Percentiles rank a stretch among this genome's conserved stretches.
These are phyloP conservation scores for Trichoderma sp. DNA, from an alignment of 2,329 filamentous ascomycete species.

Conservation along the genomic window DNA sequence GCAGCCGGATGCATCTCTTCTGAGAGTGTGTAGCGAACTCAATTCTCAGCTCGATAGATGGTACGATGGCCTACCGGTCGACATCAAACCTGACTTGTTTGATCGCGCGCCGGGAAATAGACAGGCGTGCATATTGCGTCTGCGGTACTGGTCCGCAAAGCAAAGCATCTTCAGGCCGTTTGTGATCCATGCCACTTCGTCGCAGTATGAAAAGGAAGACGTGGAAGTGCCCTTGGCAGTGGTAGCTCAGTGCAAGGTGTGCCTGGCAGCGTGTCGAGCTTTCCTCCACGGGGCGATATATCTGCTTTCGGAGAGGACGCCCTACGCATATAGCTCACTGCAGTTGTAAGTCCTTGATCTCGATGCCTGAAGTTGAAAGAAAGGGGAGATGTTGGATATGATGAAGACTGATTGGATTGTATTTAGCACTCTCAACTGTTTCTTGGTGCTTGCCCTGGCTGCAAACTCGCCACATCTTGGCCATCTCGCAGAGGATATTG, in stretches of 20 bases:
- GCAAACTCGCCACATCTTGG: slow-evolving; percentile 24
- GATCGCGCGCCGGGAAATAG: slow-evolving; percentile 14
- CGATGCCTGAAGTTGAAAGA: not conserved
- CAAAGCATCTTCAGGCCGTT: slow-evolving; percentile 27
- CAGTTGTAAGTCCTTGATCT: slow-evolving; percentile 19
- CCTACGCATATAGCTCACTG: slow-evolving; percentile 23
- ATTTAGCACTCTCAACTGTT: slow-evolving; percentile 8
- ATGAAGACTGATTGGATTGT: not conserved
- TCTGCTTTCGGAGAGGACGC: slow-evolving; percentile 22
- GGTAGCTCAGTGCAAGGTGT: slow-evolving; percentile 12
- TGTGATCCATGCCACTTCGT: slow-evolving; percentile 25
- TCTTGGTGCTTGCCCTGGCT: slow-evolving; percentile 24
- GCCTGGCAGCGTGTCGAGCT: slow-evolving; percentile 21
- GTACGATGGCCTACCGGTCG: slow-evolving; percentile 29
- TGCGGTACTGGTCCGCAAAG: slow-evolving; percentile 28
- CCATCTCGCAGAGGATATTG: slow-evolving; percentile 21
- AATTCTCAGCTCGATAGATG: slow-evolving; percentile 30
- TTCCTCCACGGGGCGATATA: slow-evolving; percentile 7
- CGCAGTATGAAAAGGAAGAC: slow-evolving; percentile 15
- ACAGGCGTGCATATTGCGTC: slow-evolving; percentile 23
- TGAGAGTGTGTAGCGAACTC: slow-evolving; percentile 28
- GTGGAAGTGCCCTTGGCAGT: slow-evolving; percentile 17
- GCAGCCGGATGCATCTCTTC: slow-evolving; percentile 23
- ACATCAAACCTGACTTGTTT: slow-evolving; percentile 29
- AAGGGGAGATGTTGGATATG: not conserved